Evolutionary conservation across 108 stramenopile species (phyloP).

Genomic region (Cylindrotheca fusiformis): DNA sequence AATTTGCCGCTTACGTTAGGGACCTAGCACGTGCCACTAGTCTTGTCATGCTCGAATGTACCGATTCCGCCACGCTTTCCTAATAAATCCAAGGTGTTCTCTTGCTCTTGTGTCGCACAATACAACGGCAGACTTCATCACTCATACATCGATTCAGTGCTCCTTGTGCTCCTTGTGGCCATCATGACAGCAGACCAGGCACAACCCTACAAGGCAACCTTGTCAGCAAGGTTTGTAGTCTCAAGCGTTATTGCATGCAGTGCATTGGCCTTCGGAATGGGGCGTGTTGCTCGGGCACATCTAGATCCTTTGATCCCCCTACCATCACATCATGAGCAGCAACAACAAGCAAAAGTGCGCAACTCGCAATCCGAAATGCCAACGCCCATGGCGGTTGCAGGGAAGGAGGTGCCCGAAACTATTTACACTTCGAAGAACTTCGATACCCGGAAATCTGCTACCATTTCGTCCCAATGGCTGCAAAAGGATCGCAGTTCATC

Average conservation of each 20-base stretch:
- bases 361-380: background rate
- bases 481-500: constrained; percentile 3
- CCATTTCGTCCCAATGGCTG: constrained; percentile 27
- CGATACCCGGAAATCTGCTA: constrained; percentile 27
- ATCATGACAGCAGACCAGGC: background rate
- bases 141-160: too few species aligned
- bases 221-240: constrained; percentile 2
- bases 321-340: too few species aligned
- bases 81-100: too few species aligned
- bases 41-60: too few species aligned
- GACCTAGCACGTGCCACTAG: too few species aligned
- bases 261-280: constrained; percentile 7
- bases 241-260: constrained; percentile 6
- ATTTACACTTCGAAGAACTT: constrained; percentile 71
- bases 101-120: too few species aligned
- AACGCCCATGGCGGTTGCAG: constrained; percentile 11
- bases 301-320: background rate
- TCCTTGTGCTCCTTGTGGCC: too few species aligned
- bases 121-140: too few species aligned
- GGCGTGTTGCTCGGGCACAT: constrained; percentile 1
- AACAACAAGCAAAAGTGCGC: background rate
- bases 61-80: too few species aligned
- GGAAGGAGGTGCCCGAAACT: constrained; percentile 51
- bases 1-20: too few species aligned
- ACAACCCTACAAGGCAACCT: background rate